Evolutionary conservation across 768 basidiomycete genomes (phyloP).

Genomic region (Solioccasus polychromus): DNA sequence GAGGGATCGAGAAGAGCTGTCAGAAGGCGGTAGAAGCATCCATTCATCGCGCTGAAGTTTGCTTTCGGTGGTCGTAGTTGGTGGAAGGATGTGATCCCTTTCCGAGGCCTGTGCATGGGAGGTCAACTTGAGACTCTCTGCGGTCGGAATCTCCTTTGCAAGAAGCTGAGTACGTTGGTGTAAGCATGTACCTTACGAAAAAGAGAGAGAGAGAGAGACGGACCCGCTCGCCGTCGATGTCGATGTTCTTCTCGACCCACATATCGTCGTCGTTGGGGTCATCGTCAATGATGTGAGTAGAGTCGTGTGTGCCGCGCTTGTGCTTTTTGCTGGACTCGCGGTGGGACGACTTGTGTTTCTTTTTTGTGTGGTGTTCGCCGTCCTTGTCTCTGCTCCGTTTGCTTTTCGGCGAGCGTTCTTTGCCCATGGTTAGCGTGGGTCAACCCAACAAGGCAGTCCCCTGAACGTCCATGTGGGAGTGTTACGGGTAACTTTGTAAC

Average conservation of each 20-base stretch:
- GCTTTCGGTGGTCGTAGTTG: constrained; percentile 43
- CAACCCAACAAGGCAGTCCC: constrained; percentile 2
- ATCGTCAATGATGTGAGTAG: constrained; percentile 56
- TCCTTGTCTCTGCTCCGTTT: constrained; percentile 37
- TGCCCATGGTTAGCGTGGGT: constrained; percentile 19
- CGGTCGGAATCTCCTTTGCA: constrained; percentile 73
- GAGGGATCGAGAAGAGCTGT: constrained; percentile 30
- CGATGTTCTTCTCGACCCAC: constrained; percentile 89
- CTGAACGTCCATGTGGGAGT: background rate
- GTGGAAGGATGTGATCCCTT: constrained; percentile 48
- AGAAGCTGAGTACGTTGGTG: constrained; percentile 44
- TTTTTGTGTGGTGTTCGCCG: constrained; percentile 48
- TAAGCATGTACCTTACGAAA: constrained; percentile 1
- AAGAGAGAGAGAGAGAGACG: constrained; percentile 30
- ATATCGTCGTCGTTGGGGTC: constrained; percentile 71
- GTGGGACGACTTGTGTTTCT: constrained; percentile 51
- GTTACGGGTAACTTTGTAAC: no score
- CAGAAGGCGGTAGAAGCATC: constrained; percentile 65
- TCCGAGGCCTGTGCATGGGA: constrained; percentile 53
- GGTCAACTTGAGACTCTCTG: constrained; percentile 65
- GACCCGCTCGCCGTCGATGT: constrained; percentile 73
- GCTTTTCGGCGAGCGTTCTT: constrained; percentile 20
- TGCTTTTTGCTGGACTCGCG: constrained; percentile 35
- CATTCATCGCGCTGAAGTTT: constrained; percentile 75
- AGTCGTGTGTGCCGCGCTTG: constrained; percentile 33